Base-by-base conservation (phyloP, 768 basidiomycete genomes). In the Epithele typhae region DNA sequence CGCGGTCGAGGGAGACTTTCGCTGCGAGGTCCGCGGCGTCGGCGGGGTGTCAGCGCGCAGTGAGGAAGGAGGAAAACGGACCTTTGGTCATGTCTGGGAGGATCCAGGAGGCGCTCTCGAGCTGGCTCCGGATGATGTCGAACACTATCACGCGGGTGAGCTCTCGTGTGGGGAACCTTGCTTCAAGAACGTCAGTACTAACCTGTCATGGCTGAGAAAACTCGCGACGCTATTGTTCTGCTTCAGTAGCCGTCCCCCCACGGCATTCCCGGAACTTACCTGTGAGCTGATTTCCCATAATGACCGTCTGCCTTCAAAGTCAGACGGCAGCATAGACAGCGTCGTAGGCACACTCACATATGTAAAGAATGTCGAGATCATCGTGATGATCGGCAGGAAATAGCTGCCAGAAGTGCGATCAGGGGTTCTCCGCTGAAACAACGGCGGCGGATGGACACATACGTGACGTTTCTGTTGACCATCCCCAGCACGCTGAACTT, bases 1-100 rank as follows among this genome's bases (percentile, higher is more conserved):
- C 52, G 24, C 86, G 76, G 48, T 79, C 76, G 7, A 87, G 53
- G 3, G 83, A 84, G 4, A 88, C 84, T 61, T 79, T 81, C 34
- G 72, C 79, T 61, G 21, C n/a, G n/a, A n/a, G n/a, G n/a, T n/a
- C n/a, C n/a, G n/a, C n/a, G n/a, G n/a, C n/a, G n/a, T n/a, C n/a
- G n/a, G n/a, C n/a, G n/a, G n/a, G n/a, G n/a, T n/a, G n/a, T n/a
- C n/a, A n/a, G n/a, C n/a, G n/a, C n/a, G n/a, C n/a, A n/a, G n/a
- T n/a, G n/a, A n/a, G n/a, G n/a, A n/a, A n/a, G n/a, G n/a, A n/a
- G 9, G 38, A 7, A 23, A 35, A 25, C 37, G 9, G 27, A 49
- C 53, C 58, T 52, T 59, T 36, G 9, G 72, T 52, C 15, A 57
- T 36, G 6, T n/a, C 27, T 15, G 68, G 63, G 1, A 68, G 45